A percentile compares a stretch with the other conserved stretches of the same genome.
Evolutionary conservation across 164 flowering plant species (phyloP).

Genomic region (Stephania japonica): DNA sequence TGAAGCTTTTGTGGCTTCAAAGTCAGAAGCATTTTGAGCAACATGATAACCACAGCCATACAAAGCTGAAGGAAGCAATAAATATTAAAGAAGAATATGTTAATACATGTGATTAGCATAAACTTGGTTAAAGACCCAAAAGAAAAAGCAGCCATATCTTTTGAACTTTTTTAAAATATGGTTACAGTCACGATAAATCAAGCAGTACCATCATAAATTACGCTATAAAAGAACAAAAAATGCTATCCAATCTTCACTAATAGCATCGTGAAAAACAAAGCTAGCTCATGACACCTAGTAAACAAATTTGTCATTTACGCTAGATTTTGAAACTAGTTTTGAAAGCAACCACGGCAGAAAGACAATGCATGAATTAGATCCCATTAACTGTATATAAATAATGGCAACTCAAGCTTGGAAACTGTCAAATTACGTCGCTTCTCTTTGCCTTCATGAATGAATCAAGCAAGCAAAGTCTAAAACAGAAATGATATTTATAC

Average conservation of each 20-base stretch:
- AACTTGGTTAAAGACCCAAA: background rate
- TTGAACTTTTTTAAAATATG: too few species aligned
- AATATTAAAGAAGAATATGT: background rate
- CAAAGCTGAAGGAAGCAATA: slow-evolving; percentile 25
- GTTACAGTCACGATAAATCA: too few species aligned
- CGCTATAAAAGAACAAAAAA: too few species aligned
- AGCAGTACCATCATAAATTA: too few species aligned
- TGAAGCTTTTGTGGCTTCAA: slow-evolving; percentile 8
- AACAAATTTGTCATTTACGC: background rate
- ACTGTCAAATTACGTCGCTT: background rate
- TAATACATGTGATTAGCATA: background rate
- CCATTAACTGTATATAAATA: too few species aligned
- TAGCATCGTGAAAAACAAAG: background rate
- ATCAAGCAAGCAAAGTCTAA: too few species aligned
- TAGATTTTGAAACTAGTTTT: too few species aligned
- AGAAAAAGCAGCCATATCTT: background rate
- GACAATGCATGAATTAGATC: too few species aligned
- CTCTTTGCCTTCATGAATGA: background rate
- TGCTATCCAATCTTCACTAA: background rate
- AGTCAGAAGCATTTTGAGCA: slow-evolving; percentile 14
- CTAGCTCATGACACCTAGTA: background rate
- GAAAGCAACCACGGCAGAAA: background rate
- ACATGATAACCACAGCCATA: slow-evolving; percentile 21
- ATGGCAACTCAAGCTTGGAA: background rate
- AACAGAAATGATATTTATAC: too few species aligned